Conservation (phyloP, 345 rosid species). For the Geranium rotundifolium region DNA sequence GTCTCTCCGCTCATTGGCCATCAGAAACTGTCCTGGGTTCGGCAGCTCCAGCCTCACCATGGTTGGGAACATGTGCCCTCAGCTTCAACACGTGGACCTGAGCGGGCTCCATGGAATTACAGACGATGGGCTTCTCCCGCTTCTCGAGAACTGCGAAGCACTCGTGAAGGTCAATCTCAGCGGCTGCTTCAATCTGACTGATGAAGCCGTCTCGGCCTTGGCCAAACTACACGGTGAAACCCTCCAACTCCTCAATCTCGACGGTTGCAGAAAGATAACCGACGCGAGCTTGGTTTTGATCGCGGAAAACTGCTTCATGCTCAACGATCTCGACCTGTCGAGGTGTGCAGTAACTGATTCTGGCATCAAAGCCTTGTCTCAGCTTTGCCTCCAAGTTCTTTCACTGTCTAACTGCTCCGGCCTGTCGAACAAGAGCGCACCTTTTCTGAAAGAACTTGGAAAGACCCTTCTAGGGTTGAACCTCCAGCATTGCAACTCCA, state of each 20-base stretch:
- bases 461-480: constrained; percentile 49
- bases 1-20: constrained; percentile 42
- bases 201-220: constrained; percentile 34
- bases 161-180: constrained; percentile 52
- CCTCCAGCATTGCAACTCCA: constrained; percentile 51
- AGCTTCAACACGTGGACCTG: constrained; percentile 51
- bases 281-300: constrained; percentile 52
- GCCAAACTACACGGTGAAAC: constrained; percentile 47
- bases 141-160: constrained; percentile 38
- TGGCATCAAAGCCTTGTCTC: constrained; percentile 39
- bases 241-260: constrained; percentile 46
- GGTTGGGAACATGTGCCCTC: constrained; percentile 53
- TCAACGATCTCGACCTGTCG: constrained; percentile 55
- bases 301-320: constrained; percentile 40
- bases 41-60: constrained; percentile 43
- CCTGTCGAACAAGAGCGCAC: constrained; percentile 39
- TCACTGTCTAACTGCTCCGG: constrained; percentile 48
- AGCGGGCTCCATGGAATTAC: constrained; percentile 46
- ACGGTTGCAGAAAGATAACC: constrained; percentile 56
- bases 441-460: constrained; percentile 35
- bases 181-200: constrained; percentile 48
- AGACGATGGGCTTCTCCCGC: constrained; percentile 47
- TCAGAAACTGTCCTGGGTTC: constrained; percentile 57
- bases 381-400: constrained; percentile 41
- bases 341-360: constrained; percentile 39